These are phyloP conservation scores for Corchorus olitorius DNA, from an alignment of 345 rosid species.

Conservation along the genomic window DNA sequence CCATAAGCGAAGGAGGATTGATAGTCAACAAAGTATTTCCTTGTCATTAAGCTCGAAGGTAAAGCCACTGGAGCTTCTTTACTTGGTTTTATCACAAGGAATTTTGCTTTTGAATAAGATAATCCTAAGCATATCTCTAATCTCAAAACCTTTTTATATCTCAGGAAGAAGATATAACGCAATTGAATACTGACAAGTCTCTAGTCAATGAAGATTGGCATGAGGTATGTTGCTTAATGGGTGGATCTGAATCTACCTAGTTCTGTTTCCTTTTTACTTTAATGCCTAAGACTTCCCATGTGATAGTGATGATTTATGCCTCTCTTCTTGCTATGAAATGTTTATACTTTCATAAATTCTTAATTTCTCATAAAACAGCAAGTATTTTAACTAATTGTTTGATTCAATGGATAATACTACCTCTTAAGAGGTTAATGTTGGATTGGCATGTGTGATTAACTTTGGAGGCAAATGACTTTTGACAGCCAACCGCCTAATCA, in stretches of 20 bases:
- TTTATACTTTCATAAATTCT: background rate
- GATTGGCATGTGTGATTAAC: background rate
- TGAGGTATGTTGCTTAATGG: conserved; percentile 32
- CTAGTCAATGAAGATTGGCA: conserved; percentile 24
- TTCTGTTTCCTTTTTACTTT: background rate
- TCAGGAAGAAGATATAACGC: conserved; percentile 36
- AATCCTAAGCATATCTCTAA: conserved; percentile 21
- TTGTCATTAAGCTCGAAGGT: conserved; percentile 44
- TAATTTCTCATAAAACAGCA: background rate
- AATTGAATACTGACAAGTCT: conserved; percentile 31
- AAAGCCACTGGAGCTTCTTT: conserved; percentile 29
- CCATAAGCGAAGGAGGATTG: conserved; percentile 56
- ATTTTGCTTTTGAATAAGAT: conserved; percentile 16
- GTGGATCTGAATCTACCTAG: conserved; percentile 37
- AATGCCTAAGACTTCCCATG: background rate
- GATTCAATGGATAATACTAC: background rate
- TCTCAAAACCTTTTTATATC: conserved; percentile 24
- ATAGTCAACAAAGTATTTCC: conserved; percentile 24
- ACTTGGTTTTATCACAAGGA: conserved; percentile 18
- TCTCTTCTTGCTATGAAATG: background rate
- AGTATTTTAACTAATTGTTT: background rate
- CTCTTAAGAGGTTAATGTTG: background rate
- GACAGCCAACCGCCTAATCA: background rate
- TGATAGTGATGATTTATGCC: background rate
- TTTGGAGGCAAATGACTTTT: background rate